Conservation (phyloP, 768 basidiomycete species). For the Psilocybe azurescens region DNA sequence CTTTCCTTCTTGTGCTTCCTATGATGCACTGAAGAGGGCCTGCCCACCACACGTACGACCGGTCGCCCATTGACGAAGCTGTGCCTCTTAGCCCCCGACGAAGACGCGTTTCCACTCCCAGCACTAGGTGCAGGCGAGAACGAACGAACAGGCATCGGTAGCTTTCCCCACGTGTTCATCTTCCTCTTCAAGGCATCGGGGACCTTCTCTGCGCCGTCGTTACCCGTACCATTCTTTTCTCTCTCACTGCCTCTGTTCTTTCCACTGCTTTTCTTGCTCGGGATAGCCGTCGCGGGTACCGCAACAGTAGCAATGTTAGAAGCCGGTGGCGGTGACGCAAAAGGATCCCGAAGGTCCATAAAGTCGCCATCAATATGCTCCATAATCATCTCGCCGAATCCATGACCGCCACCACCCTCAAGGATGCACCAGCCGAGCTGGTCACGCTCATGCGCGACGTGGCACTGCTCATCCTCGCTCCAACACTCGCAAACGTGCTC, state of each 20-base stretch:
- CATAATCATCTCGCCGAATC: slow-evolving; percentile 15
- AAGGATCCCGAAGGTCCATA: slow-evolving; percentile 39
- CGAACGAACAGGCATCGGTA: slow-evolving; percentile 24
- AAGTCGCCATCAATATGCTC: slow-evolving; percentile 32
- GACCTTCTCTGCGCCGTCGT: slow-evolving; percentile 17
- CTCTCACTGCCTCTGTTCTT: neutral
- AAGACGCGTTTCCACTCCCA: slow-evolving; percentile 6
- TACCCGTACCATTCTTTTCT: slow-evolving; percentile 1
- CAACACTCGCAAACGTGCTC: no score
- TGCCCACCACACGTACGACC: slow-evolving; percentile 9
- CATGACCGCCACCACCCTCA: slow-evolving; percentile 7
- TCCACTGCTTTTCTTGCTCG: slow-evolving; percentile 6
- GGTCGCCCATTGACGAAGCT: neutral
- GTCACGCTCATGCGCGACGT: slow-evolving; percentile 22
- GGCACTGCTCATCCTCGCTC: no score
- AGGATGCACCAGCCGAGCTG: slow-evolving; percentile 2
- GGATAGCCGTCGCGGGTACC: slow-evolving; percentile 2
- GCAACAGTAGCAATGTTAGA: slow-evolving; percentile 6
- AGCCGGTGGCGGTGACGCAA: slow-evolving; percentile 29
- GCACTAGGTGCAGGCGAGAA: slow-evolving; percentile 15
- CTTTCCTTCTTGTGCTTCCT: slow-evolving; percentile 20
- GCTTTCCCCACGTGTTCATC: slow-evolving; percentile 33
- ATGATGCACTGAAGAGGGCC: slow-evolving; percentile 8
- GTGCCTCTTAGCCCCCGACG: slow-evolving; percentile 10
- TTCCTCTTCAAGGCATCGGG: slow-evolving; percentile 16